phyloP scores from a whole-genome alignment of 1,139 yeast genomes.

The Sugiyamaella pinicola region DNA sequence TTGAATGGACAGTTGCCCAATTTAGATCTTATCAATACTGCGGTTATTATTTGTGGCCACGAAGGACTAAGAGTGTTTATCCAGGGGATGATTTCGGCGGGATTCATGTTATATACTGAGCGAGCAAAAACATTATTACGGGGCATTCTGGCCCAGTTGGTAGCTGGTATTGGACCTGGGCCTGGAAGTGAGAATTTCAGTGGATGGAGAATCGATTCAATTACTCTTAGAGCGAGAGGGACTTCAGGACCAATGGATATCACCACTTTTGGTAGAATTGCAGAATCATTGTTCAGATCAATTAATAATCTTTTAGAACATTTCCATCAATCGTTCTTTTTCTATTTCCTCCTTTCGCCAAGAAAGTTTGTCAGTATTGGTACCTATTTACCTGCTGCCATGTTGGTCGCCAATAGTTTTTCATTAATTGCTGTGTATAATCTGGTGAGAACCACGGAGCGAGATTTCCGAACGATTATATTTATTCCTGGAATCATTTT shows the following conservation, averaged over 20 bases:
- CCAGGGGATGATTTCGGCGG: conserved; percentile 50
- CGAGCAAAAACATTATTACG: conserved; percentile 62
- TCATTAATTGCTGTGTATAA: conserved; percentile 70
- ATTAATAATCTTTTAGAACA: conserved; percentile 92
- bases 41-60: conserved; percentile 66
- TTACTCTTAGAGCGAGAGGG: conserved; percentile 73
- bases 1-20: conserved; percentile 95
- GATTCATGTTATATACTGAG: conserved; percentile 45
- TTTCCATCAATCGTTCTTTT: conserved; percentile 96
- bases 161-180: conserved; percentile 64
- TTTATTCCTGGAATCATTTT: conserved; percentile 30
- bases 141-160: conserved; percentile 68
- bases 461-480: conserved; percentile 26
- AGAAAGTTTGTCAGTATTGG: conserved; percentile 87
- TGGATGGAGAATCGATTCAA: conserved; percentile 94
- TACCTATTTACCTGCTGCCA: conserved; percentile 87
- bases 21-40: conserved; percentile 83
- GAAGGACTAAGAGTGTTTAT: conserved; percentile 73
- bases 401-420: conserved; percentile 68
- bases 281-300: conserved; percentile 85
- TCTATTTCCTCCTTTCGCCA: conserved; percentile 81
- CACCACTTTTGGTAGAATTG: conserved; percentile 87
- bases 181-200: conserved; percentile 87
- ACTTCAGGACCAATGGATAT: conserved; percentile 66
- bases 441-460: conserved; percentile 33